Evolutionary conservation across 2,329 filamentous ascomycete species (phyloP).

Genomic region (Epichloe sp.): DNA sequence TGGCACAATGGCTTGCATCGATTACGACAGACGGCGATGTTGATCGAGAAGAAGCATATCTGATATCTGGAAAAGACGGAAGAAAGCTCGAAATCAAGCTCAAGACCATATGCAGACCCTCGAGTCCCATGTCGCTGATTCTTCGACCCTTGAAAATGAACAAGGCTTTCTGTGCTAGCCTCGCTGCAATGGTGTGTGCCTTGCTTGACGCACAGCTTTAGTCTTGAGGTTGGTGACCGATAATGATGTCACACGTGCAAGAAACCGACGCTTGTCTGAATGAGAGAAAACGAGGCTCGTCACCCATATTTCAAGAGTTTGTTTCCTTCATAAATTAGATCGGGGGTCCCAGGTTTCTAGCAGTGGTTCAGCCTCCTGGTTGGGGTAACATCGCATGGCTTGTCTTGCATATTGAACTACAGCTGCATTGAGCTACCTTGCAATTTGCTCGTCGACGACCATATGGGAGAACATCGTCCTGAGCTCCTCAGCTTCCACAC

Average conservation of each 20-base stretch:
- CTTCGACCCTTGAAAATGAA: background rate
- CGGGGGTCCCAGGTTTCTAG: background rate
- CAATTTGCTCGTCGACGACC: constrained; percentile 1
- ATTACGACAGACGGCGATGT: background rate
- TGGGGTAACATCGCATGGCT: background rate
- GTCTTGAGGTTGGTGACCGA: constrained; percentile 2
- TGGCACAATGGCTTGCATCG: background rate
- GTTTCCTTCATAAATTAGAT: background rate
- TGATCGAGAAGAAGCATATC: background rate
- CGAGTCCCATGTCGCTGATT: background rate
- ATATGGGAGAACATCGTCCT: background rate
- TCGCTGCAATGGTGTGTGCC: background rate
- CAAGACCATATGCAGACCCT: background rate
- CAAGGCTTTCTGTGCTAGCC: background rate
- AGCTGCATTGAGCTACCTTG: no score
- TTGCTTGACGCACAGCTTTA: background rate
- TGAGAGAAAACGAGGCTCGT: constrained; percentile 1
- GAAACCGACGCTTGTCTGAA: constrained; percentile 4
- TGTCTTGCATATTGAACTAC: no score
- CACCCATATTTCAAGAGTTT: background rate
- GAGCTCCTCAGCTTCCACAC: background rate
- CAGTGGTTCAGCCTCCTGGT: background rate
- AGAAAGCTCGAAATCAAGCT: background rate
- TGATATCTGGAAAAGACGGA: background rate
- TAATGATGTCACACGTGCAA: constrained; percentile 9